These are phyloP conservation scores for Exophiala spinifera DNA, from an alignment of 2,329 filamentous ascomycete genomes.

Conservation along the genomic window DNA sequence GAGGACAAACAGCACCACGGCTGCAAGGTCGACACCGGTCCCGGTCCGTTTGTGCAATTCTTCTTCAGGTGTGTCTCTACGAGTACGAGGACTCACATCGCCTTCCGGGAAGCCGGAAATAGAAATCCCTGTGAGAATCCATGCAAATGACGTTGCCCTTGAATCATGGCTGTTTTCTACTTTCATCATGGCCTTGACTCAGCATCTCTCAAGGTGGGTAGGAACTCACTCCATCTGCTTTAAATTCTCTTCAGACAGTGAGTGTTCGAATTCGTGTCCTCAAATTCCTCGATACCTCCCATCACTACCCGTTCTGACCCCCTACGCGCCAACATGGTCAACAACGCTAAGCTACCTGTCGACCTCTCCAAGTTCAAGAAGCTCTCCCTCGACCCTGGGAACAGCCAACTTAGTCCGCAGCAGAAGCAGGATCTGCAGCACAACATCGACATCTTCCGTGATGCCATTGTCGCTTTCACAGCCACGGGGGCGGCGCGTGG, in stretches of 20 bases:
- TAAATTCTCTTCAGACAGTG: not conserved
- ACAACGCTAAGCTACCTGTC: constrained; percentile 28
- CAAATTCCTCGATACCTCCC: not conserved
- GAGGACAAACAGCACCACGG: too few relatives aligned
- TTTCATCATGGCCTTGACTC: not conserved
- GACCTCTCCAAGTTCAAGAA: constrained; percentile 37
- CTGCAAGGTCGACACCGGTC: too few relatives aligned
- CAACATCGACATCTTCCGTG: constrained; percentile 40
- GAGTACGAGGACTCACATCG: too few relatives aligned
- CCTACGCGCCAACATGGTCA: constrained; percentile 4
- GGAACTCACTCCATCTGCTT: not conserved
- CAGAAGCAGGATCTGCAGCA: constrained; percentile 38
- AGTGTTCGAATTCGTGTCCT: not conserved
- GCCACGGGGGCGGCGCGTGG: constrained; percentile 39
- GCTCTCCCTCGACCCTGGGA: constrained; percentile 36
- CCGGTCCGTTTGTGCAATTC: too few relatives aligned
- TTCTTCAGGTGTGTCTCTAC: too few relatives aligned
- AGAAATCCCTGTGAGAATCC: too few relatives aligned
- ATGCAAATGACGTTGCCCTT: not conserved
- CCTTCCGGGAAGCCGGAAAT: too few relatives aligned
- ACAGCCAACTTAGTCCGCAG: constrained; percentile 34
- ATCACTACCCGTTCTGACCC: not conserved
- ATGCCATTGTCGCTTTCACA: constrained; percentile 42
- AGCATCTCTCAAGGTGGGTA: not conserved
- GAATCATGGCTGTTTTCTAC: not conserved